Evolutionary conservation across 345 rosid genomes (phyloP), one percentile per base, ranked within the genome.

Genomic region (Boechera stricta): DNA sequence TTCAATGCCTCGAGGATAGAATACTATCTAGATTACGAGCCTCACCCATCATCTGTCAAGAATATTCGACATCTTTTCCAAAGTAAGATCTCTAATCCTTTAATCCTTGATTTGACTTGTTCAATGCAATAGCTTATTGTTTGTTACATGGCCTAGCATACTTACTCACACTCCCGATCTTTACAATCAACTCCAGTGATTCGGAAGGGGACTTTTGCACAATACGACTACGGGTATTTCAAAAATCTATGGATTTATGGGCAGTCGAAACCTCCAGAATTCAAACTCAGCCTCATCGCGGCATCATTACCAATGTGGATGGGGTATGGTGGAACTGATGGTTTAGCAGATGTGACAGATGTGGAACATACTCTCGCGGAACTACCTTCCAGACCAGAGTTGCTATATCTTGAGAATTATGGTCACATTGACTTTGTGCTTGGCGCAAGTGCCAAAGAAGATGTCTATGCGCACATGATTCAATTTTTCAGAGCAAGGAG

Each of bases 31-130:
- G 86, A 87, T 21, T 90, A 87, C 57, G 98, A 92, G 72, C 98
- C 98, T 74, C 97, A 94, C 60, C 94, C 98, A 26, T 87, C 98
- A 48, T 94, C 98, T 29, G 77, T 85, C 1, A 94, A 92, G 86
- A 94, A 94, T 77, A 33, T 94, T 56, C 89, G 88, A 61, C 98
- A 94, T 85, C 93, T 92, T 80, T 94, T 90, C 81, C 94, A 94
- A 83, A 92, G 97, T 92, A 86, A 69, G 86, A 61, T 74, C 66
- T 65, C 71, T 63, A 6, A 18, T 62, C 51, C 15, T 53, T 13
- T 33, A 15, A n/a, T 11, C 9, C 24, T 28, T 26, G 41, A 63
- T 58, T 39, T 26, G 3, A 21, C 42, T 32, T 42, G 16, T 58
- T 48, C 42, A 44, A 5, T n/a, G 21, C 29, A 49, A 54, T 72